Percentiles rank a stretch among this genome's conserved stretches.
phyloP scores from a whole-genome alignment of 2,329 filamentous ascomycete genomes.

The Aspergillus terreus region DNA sequence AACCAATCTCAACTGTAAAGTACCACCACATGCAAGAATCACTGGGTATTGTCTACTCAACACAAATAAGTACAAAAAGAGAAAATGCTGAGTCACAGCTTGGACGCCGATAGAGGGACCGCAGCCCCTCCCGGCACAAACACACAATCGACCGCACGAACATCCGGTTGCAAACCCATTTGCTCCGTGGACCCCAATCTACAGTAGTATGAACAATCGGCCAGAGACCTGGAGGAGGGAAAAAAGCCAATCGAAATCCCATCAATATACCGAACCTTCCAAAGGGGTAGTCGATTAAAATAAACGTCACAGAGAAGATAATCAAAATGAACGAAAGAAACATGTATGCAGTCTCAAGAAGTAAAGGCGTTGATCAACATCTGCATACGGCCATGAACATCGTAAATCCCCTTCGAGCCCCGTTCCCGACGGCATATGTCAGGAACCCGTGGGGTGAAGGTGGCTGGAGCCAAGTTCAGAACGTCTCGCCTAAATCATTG shows the following conservation, averaged over 20 bases:
- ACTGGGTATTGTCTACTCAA: constrained; percentile 35
- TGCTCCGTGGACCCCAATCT: constrained; percentile 6
- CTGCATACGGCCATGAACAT: constrained; percentile 18
- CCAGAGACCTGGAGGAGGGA: neutral
- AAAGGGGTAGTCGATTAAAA: constrained; percentile 7
- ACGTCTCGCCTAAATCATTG: constrained; percentile 57
- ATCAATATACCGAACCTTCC: constrained; percentile 3
- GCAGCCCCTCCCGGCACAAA: constrained; percentile 10
- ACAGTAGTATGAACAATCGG: constrained; percentile 12
- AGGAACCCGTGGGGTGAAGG: constrained; percentile 2
- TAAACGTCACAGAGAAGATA: constrained; percentile 3
- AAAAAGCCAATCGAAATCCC: constrained; percentile 2
- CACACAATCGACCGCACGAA: constrained; percentile 8
- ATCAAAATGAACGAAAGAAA: constrained; percentile 8
- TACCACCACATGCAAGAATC: constrained; percentile 6
- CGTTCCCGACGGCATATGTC: neutral
- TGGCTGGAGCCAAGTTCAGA: constrained; percentile 33
- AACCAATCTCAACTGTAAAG: neutral
- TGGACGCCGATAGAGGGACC: constrained; percentile 25
- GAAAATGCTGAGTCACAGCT: constrained; percentile 36
- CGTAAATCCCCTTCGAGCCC: constrained; percentile 11
- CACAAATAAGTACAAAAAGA: constrained; percentile 17
- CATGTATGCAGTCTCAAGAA: constrained; percentile 12
- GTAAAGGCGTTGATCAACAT: constrained; percentile 13
- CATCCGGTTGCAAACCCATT: constrained; percentile 1